Conservation (phyloP, 352 stramenopile species). For the Vaucheria bursata region DNA sequence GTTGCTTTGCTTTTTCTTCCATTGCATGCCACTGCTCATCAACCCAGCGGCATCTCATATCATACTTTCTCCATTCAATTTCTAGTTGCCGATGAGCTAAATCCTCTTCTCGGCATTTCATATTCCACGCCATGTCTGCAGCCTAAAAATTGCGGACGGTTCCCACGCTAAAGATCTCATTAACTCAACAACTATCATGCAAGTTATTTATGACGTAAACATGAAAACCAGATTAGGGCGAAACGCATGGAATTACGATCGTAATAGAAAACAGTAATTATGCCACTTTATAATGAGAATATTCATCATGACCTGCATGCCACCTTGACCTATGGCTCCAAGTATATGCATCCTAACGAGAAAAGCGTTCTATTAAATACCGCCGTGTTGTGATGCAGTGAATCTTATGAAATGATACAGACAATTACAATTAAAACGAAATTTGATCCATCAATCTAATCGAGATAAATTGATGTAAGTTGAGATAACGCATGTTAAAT, state of each 20-base stretch:
- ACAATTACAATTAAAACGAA: too few species aligned
- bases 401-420: too few species aligned
- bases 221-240: not conserved
- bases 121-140: constrained; percentile 22
- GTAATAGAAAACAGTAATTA: not conserved
- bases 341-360: constrained; percentile 4
- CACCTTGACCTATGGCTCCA: constrained; percentile 8
- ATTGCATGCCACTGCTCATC: constrained; percentile 33
- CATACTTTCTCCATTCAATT: constrained; percentile 36
- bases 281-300: not conserved
- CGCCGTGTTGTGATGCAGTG: too few species aligned
- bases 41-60: constrained; percentile 40
- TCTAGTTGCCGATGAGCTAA: constrained; percentile 33
- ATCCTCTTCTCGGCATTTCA: constrained; percentile 47
- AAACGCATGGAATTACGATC: too few species aligned
- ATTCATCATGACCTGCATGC: constrained; percentile 1
- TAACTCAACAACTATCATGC: not conserved
- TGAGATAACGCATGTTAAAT: too few species aligned
- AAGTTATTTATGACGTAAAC: not conserved
- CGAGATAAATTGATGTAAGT: too few species aligned
- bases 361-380: too few species aligned
- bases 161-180: not conserved
- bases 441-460: too few species aligned
- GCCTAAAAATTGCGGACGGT: not conserved
- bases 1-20: constrained; percentile 46